Conservation (phyloP, 768 basidiomycete species). For the Macrocybe gigantea region DNA sequence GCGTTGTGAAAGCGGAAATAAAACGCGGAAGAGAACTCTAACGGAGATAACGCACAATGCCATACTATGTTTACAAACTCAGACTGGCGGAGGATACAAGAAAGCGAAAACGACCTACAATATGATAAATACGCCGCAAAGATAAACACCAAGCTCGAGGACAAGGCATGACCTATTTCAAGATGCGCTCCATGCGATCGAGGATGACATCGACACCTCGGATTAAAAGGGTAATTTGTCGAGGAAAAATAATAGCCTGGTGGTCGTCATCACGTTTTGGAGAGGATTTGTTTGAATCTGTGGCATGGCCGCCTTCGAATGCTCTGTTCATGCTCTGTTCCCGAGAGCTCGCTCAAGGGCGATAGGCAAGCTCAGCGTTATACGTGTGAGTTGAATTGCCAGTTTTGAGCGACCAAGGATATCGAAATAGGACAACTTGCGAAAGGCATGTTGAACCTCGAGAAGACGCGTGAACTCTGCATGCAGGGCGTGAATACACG, state of each 20-base stretch:
- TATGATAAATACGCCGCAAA: too few species aligned
- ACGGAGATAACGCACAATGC: too few species aligned
- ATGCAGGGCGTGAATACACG: slow-evolving; percentile 70
- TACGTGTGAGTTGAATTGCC: slow-evolving; percentile 71
- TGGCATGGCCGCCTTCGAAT: slow-evolving; percentile 7
- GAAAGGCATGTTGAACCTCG: slow-evolving; percentile 74
- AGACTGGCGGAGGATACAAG: too few species aligned
- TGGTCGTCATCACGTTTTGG: too few species aligned
- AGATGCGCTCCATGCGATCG: slow-evolving; percentile 58
- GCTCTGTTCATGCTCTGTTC: slow-evolving; percentile 29
- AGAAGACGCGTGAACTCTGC: slow-evolving; percentile 71
- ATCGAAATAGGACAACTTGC: slow-evolving; percentile 73
- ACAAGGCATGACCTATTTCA: slow-evolving; percentile 22
- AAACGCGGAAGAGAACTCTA: too few species aligned
- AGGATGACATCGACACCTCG: slow-evolving; percentile 56
- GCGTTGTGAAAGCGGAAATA: too few species aligned
- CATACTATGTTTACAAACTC: too few species aligned
- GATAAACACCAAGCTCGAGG: too few species aligned
- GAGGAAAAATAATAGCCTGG: slow-evolving; percentile 40
- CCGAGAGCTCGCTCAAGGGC: slow-evolving; percentile 65
- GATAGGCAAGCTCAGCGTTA: slow-evolving; percentile 70
- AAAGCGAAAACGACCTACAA: too few species aligned
- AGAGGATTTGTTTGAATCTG: too few species aligned
- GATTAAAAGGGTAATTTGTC: slow-evolving; percentile 52
- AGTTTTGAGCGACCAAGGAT: slow-evolving; percentile 69